These are phyloP conservation scores for Acanthamoeba royreba DNA, from an alignment of 208 protist species.

Conservation along the genomic window DNA sequence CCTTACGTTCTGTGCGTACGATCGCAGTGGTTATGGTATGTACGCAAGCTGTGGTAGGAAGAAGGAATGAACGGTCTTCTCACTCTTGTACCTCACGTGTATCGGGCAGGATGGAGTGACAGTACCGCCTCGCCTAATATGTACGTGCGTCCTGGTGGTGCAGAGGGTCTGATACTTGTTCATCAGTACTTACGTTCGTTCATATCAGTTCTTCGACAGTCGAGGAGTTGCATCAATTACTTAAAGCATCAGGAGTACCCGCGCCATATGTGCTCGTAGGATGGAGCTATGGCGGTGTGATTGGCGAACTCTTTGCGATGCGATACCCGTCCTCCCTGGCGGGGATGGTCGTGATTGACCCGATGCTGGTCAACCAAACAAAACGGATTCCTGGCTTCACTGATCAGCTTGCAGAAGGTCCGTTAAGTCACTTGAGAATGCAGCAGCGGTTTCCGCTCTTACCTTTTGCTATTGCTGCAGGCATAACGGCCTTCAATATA, in stretches of 20 bases:
- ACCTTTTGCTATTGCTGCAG: neutral
- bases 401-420: neutral
- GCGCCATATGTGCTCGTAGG: neutral
- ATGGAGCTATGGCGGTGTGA: neutral
- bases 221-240: neutral
- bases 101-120: neutral
- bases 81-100: neutral
- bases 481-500: neutral
- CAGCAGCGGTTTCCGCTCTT: neutral
- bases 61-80: too few relatives aligned
- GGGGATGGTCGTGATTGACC: neutral
- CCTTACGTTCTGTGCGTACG: neutral
- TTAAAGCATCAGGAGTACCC: neutral
- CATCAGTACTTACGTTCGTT: neutral
- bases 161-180: too few relatives aligned
- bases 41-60: too few relatives aligned
- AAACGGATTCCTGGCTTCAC: neutral
- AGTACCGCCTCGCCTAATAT: too few relatives aligned
- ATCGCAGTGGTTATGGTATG: neutral
- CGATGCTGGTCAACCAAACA: neutral
- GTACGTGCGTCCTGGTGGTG: too few relatives aligned
- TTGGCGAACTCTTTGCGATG: neutral
- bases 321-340: neutral
- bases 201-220: neutral
- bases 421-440: neutral